Conservation (phyloP, 2,329 filamentous ascomycete species). For the Aureobasidium sp. region DNA sequence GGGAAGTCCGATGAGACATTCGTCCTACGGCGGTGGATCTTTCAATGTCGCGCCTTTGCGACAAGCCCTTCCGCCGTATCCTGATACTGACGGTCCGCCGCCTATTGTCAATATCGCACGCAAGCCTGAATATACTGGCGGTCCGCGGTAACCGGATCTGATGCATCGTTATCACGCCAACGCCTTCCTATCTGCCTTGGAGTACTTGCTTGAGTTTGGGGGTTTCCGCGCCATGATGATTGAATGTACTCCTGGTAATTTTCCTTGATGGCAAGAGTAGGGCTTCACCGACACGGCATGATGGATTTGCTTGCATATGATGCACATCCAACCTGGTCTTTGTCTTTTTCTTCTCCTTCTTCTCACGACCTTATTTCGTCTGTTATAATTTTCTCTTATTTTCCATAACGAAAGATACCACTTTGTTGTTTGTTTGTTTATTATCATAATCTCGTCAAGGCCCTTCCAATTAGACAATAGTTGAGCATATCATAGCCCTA, state of each 20-base stretch:
- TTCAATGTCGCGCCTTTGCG: slow-evolving; percentile 8
- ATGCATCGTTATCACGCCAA: no score
- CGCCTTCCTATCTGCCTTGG: no score
- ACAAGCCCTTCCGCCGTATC: slow-evolving; percentile 61
- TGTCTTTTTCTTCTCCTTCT: background rate
- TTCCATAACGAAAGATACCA: slow-evolving; percentile 4
- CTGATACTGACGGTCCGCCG: slow-evolving; percentile 70
- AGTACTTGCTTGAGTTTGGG: background rate
- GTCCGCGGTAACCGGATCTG: background rate
- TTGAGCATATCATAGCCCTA: no score
- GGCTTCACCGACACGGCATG: background rate
- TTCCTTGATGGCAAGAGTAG: background rate
- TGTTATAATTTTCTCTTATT: background rate
- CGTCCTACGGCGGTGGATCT: slow-evolving; percentile 7
- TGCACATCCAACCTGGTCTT: background rate
- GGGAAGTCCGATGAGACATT: slow-evolving; percentile 24
- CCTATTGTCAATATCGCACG: slow-evolving; percentile 77
- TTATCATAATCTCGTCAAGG: background rate
- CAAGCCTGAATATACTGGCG: slow-evolving; percentile 64
- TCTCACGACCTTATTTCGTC: background rate
- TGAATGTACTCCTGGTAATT: no score
- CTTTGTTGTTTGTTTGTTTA: background rate
- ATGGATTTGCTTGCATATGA: background rate
- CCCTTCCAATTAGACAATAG: background rate
- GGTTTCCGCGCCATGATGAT: no score